phyloP scores from a whole-genome alignment of 2,329 filamentous ascomycete species.

The Zymoseptoria pseudotritici region DNA sequence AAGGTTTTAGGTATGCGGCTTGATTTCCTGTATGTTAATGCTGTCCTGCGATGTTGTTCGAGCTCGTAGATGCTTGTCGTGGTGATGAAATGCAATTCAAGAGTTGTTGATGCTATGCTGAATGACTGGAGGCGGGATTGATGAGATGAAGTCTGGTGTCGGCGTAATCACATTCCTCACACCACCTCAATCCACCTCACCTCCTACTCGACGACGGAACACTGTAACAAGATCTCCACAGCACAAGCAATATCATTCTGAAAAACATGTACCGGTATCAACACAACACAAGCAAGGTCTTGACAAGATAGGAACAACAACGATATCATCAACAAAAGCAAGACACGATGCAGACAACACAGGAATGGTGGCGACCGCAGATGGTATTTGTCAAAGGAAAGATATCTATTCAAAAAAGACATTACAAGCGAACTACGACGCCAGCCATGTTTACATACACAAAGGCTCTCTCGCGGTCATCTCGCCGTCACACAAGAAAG shows the following conservation, averaged over 20 bases:
- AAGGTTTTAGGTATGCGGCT: constrained; percentile 13
- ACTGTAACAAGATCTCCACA: no score
- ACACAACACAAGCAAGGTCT: not conserved
- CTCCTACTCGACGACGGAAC: no score
- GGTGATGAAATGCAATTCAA: not conserved
- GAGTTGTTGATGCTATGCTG: no score
- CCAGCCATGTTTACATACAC: not conserved
- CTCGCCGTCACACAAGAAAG: not conserved
- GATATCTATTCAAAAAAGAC: not conserved
- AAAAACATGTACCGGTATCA: no score
- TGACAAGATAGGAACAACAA: not conserved
- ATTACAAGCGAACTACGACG: not conserved
- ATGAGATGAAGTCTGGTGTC: no score
- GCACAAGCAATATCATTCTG: no score
- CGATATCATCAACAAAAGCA: not conserved
- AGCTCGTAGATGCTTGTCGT: not conserved
- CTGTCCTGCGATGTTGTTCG: not conserved
- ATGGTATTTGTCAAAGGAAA: not conserved
- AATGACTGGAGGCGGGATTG: no score
- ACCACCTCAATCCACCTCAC: no score
- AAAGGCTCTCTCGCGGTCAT: not conserved
- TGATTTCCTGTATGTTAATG: not conserved
- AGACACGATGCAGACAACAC: not conserved
- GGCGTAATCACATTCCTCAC: no score
- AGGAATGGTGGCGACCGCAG: not conserved